Conservation (phyloP, 305 asterid genomes). For the Withania somnifera region DNA sequence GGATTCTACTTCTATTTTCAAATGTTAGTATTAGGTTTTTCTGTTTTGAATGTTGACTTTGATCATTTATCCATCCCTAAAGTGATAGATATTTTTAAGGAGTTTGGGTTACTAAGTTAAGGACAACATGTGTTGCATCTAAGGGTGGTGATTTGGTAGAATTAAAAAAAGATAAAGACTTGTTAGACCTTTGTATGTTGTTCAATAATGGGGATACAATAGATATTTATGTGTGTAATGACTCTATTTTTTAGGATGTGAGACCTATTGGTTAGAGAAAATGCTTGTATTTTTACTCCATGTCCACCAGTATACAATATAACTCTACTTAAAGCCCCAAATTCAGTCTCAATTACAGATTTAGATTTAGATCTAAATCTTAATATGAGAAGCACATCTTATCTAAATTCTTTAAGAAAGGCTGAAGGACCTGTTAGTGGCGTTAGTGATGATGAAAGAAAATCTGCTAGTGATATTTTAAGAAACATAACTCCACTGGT, state of each 20-base stretch:
- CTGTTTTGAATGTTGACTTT: too few species aligned
- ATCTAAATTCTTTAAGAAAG: neutral
- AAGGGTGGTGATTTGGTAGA: neutral
- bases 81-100: too few species aligned
- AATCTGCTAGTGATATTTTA: too few species aligned
- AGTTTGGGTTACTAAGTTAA: neutral
- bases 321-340: too few species aligned
- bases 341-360: neutral
- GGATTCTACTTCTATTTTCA: too few species aligned
- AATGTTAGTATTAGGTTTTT: too few species aligned
- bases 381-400: neutral
- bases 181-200: neutral
- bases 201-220: neutral
- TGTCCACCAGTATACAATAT: neutral
- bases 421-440: neutral
- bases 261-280: neutral
- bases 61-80: too few species aligned
- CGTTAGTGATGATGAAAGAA: too few species aligned
- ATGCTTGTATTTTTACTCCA: fast-evolving
- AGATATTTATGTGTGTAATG: neutral
- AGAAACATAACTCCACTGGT: neutral
- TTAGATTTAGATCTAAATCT: too few species aligned
- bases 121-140: neutral
- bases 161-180: too few species aligned
- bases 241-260: neutral